Conservation (phyloP, 768 basidiomycete species). For the Termitomyces sp. region DNA sequence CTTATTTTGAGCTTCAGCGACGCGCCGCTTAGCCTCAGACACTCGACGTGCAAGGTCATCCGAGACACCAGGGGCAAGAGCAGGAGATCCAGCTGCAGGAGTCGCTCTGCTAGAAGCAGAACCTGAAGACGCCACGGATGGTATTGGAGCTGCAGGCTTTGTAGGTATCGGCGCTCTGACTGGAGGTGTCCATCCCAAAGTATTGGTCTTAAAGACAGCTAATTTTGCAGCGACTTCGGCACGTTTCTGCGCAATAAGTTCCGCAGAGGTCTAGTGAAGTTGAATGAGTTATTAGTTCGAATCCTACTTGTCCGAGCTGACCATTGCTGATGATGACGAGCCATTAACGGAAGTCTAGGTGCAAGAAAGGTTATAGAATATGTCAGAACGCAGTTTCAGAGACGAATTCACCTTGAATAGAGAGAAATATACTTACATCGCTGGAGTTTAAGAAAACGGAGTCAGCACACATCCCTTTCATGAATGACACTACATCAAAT, state of each 20-base stretch:
- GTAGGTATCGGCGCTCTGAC: conserved; percentile 38
- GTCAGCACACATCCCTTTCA: conserved; percentile 8
- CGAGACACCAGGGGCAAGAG: conserved; percentile 32
- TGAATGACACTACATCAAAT: neutral
- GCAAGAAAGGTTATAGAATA: conserved; percentile 61
- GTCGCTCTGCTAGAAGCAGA: conserved; percentile 33
- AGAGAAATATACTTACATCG: conserved; percentile 59
- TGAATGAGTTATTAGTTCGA: neutral
- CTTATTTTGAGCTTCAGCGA: conserved; percentile 77
- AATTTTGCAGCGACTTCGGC: conserved; percentile 84
- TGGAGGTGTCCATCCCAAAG: conserved; percentile 23
- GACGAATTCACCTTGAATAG: conserved; percentile 68
- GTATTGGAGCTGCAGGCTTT: conserved; percentile 25
- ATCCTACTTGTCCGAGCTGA: conserved; percentile 25
- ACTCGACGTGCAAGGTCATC: conserved; percentile 69
- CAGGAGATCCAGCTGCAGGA: conserved; percentile 31
- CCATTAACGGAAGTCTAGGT: conserved; percentile 50
- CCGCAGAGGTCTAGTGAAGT: conserved; percentile 26
- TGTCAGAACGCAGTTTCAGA: conserved; percentile 46
- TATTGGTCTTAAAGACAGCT: conserved; percentile 59
- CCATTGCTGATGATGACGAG: conserved; percentile 30
- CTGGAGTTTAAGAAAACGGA: conserved; percentile 29
- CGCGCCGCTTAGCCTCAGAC: conserved; percentile 81
- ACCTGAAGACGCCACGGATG: conserved; percentile 28
- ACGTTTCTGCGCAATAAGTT: conserved; percentile 75